Evolutionary conservation across 257 asterid genomes (phyloP), one percentile per base, ranked within the genome.

Genomic region (Rubia yunnanensis): DNA sequence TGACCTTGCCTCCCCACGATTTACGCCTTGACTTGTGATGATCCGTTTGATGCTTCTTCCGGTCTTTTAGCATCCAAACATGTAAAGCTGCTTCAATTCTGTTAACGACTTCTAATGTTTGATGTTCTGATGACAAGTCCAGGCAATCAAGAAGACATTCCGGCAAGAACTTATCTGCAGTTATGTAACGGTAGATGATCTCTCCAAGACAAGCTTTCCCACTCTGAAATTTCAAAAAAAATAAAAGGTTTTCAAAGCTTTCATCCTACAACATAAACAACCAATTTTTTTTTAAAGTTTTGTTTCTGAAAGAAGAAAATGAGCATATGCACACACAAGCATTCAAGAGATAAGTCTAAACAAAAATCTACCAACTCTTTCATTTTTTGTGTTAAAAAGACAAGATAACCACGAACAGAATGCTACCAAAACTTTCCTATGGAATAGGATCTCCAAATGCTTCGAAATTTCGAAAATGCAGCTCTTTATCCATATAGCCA

Each of bases 71-170:
- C 70, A 70, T 88, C 99, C 96, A 90, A 26, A 77, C 91, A 67
- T 94, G 88, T 68, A 94, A 72, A 23, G 99, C 95, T 52, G 95
- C 95, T 91, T 94, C 99, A 24, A 91, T 74, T 75, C 92, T 80
- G 59, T 90, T 94, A 22, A 84, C 95, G 30, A 94, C 88, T 66
- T 90, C 96, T 54, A 90, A 82, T 0, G 96, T 83, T 66, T 78
- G 90, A 80, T 94, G 96, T 70, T 94, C 99, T 7, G 99, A 80
- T 22, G 99, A 88, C 68, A 94, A 76, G 81, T 90, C 95, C 27
- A 94, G 85, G 81, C 89, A 88, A 74, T 86, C 96, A 49, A 90
- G 92, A 72, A 94, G 91, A 76, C 83, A 75, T 70, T 86, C 96
- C 1, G 99, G 95, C 15, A 92, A 81, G 80, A 94, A 94, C 73